These are phyloP conservation scores for Hyaloperonospora brassicae DNA, from an alignment of 352 stramenopile genomes.

Conservation along the genomic window DNA sequence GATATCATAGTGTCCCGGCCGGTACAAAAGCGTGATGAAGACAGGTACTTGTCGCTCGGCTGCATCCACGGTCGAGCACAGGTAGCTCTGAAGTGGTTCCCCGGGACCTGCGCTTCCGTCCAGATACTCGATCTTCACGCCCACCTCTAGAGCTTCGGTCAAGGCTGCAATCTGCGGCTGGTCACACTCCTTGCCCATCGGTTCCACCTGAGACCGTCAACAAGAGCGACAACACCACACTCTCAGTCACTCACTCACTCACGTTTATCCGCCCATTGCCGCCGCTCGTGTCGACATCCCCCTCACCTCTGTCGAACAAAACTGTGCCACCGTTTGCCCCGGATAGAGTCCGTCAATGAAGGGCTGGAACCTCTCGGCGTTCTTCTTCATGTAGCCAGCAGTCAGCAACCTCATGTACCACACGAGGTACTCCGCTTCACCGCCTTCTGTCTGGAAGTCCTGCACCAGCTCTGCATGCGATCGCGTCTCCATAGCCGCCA, in stretches of 20 bases:
- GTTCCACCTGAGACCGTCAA: constrained; percentile 66
- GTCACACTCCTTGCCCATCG: constrained; percentile 90
- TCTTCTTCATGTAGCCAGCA: constrained; percentile 78
- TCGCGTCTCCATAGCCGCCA: constrained; percentile 68
- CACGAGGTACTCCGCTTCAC: constrained; percentile 81
- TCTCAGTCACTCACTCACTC: not conserved
- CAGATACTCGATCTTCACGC: constrained; percentile 90
- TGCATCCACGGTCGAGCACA: constrained; percentile 29
- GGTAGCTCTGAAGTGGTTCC: constrained; percentile 54
- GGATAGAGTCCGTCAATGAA: constrained; percentile 84
- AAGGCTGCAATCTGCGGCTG: constrained; percentile 90
- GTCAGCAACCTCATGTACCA: constrained; percentile 86
- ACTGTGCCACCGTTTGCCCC: constrained; percentile 74
- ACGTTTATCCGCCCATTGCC: too few relatives aligned
- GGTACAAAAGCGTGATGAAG: constrained; percentile 85
- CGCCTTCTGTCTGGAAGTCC: constrained; percentile 82
- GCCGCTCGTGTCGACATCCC: not conserved
- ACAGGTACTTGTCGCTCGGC: constrained; percentile 17
- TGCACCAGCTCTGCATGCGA: constrained; percentile 61
- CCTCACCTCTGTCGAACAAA: constrained; percentile 66
- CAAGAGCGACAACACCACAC: not conserved
- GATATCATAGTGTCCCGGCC: constrained; percentile 93
- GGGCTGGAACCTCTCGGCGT: constrained; percentile 83
- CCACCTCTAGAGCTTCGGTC: constrained; percentile 84
- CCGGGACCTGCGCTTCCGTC: constrained; percentile 64